Percentiles rank a stretch among this genome's conserved stretches.
These are phyloP conservation scores for Magnusiomyces paraingens DNA, from an alignment of 1,139 yeast species.

Conservation along the genomic window DNA sequence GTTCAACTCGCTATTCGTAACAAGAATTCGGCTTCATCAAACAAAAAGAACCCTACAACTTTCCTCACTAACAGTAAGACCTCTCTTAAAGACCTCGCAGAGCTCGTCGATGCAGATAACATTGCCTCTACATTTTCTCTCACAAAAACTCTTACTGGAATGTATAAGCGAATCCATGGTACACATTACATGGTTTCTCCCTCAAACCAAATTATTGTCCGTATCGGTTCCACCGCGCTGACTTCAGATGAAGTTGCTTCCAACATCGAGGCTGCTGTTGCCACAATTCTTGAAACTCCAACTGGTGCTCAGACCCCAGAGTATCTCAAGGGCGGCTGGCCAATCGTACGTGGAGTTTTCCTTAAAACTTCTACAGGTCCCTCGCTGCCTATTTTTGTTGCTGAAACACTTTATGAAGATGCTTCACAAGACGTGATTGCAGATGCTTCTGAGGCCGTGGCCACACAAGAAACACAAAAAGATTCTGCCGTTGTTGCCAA, in stretches of 20 bases:
- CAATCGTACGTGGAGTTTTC: constrained; percentile 53
- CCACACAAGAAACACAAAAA: constrained; percentile 14
- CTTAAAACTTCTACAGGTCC: constrained; percentile 72
- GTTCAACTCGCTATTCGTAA: constrained; percentile 6
- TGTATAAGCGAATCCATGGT: constrained; percentile 52
- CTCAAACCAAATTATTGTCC: constrained; percentile 61
- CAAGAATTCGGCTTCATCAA: background rate
- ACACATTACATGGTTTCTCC: constrained; percentile 66
- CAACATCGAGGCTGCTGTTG: constrained; percentile 54
- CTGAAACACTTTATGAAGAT: constrained; percentile 47
- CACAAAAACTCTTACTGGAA: constrained; percentile 43
- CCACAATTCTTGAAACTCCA: constrained; percentile 13
- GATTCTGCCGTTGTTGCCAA: no score
- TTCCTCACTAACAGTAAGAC: background rate
- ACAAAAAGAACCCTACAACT: background rate
- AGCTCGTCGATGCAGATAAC: background rate
- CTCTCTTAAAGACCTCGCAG: background rate
- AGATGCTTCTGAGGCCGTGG: constrained; percentile 26
- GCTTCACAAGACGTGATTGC: constrained; percentile 38
- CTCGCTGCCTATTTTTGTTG: constrained; percentile 71
- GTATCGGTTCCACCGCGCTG: constrained; percentile 52
- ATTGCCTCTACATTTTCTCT: background rate
- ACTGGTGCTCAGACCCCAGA: constrained; percentile 20
- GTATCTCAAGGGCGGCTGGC: constrained; percentile 33
- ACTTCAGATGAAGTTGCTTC: constrained; percentile 38